These are phyloP conservation scores for Eucalyptus microcorys DNA, from an alignment of 345 rosid genomes.

Conservation along the genomic window DNA sequence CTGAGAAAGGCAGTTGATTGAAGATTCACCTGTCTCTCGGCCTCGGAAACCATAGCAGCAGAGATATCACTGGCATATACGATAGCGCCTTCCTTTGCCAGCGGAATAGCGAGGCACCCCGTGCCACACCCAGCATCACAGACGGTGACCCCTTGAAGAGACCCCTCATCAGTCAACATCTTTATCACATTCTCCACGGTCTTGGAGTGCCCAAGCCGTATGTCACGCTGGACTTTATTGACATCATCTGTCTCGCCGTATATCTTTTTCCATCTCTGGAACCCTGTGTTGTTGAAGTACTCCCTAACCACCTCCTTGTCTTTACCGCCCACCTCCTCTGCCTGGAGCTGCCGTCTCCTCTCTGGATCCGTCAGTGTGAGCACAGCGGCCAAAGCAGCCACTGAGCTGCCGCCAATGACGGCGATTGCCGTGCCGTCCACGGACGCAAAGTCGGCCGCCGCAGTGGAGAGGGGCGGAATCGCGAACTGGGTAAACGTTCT, in stretches of 20 bases:
- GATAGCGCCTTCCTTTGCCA: slow-evolving; percentile 78
- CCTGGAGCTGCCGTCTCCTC: slow-evolving; percentile 67
- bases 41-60: slow-evolving; percentile 91
- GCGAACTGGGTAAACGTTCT: not conserved
- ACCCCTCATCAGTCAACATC: slow-evolving; percentile 66
- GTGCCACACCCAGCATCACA: slow-evolving; percentile 98
- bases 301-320: slow-evolving; percentile 91
- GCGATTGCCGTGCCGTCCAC: slow-evolving; percentile 58
- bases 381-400: slow-evolving; percentile 81
- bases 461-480: slow-evolving; percentile 24
- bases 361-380: slow-evolving; percentile 73
- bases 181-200: slow-evolving; percentile 69
- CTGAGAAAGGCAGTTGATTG: not conserved
- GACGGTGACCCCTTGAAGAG: slow-evolving; percentile 65
- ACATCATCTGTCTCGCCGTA: slow-evolving; percentile 87
- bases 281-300: slow-evolving; percentile 81
- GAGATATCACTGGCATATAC: slow-evolving; percentile 90
- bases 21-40: slow-evolving; percentile 50
- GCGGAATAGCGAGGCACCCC: slow-evolving; percentile 62
- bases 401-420: slow-evolving; percentile 67
- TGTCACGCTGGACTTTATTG: slow-evolving; percentile 71
- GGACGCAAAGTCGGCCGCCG: slow-evolving; percentile 29
- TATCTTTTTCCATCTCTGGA: slow-evolving; percentile 93
- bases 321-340: slow-evolving; percentile 88
- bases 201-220: slow-evolving; percentile 72